Percentiles rank a stretch among this genome's conserved stretches.
Conservation (phyloP, 2,329 filamentous ascomycete species). For the Verticillium albo-atrum region DNA sequence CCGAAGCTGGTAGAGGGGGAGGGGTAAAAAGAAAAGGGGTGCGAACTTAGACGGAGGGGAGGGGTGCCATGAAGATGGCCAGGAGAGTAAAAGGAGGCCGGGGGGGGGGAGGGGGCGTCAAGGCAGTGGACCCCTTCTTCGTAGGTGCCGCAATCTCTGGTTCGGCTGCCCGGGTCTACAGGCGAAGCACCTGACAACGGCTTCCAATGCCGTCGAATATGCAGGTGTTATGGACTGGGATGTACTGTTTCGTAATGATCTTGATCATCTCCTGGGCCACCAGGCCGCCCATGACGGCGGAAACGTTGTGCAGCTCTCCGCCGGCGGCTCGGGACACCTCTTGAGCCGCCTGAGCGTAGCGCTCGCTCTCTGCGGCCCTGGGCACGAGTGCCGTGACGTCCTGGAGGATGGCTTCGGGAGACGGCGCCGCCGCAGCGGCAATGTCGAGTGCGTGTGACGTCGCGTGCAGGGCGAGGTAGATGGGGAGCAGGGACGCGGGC, state of each 20-base stretch:
- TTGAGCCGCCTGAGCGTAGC: conserved; percentile 49
- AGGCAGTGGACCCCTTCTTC: neutral
- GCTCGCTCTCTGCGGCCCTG: conserved; percentile 43
- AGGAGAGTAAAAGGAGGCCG: neutral
- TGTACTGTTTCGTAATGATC: conserved; percentile 69
- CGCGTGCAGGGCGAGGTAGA: conserved; percentile 63
- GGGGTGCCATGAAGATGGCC: neutral
- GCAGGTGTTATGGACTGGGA: conserved; percentile 67
- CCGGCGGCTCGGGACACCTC: conserved; percentile 74
- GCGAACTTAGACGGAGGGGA: neutral
- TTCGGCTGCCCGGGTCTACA: conserved; percentile 30
- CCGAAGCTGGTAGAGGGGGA: neutral
- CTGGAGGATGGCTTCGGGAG: conserved; percentile 50
- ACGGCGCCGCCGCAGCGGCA: conserved; percentile 24
- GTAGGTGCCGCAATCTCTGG: conserved; percentile 11
- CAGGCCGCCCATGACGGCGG: conserved; percentile 82
- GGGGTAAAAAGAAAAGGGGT: neutral
- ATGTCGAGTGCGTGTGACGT: conserved; percentile 35
- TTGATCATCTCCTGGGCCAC: conserved; percentile 98
- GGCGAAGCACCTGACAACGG: conserved; percentile 53
- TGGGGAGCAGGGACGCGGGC: conserved; percentile 58
- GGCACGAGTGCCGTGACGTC: conserved; percentile 38
- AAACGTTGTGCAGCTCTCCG: conserved; percentile 88
- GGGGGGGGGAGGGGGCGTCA: neutral
- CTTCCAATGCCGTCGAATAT: conserved; percentile 66